These are phyloP conservation scores for Hymenoscyphus infarciens DNA, from an alignment of 2,329 filamentous ascomycete genomes.

Conservation along the genomic window DNA sequence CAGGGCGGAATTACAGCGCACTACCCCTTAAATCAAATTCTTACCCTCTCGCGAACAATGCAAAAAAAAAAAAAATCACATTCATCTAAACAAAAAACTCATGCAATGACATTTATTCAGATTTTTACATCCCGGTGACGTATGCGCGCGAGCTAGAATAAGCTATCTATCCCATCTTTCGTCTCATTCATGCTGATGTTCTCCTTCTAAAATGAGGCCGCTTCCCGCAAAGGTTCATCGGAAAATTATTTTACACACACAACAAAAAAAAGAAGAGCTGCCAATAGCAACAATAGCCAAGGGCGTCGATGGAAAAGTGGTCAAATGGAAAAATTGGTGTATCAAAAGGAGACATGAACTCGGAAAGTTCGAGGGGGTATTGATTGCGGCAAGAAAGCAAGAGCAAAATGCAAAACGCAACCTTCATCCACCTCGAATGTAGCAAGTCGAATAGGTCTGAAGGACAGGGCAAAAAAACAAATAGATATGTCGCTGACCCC, in stretches of 20 bases:
- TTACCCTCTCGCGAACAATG: no score
- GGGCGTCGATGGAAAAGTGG: not conserved
- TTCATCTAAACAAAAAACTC: no score
- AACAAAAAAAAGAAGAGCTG: not conserved
- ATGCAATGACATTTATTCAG: no score
- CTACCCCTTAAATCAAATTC: no score
- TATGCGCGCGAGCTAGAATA: no score
- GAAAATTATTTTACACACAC: not conserved
- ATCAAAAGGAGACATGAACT: no score
- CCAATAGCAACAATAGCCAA: conserved; percentile 4
- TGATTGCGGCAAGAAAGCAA: not conserved
- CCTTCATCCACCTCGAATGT: not conserved
- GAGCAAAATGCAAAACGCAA: conserved; percentile 1
- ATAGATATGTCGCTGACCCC: not conserved
- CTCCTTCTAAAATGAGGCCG: not conserved
- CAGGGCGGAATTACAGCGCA: no score
- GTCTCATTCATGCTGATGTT: not conserved
- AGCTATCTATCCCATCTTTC: not conserved
- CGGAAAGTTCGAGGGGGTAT: not conserved
- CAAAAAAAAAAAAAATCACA: no score
- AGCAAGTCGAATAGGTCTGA: not conserved
- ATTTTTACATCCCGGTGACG: no score
- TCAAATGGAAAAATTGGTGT: not conserved
- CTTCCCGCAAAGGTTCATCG: not conserved
- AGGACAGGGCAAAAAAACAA: not conserved